Evolutionary conservation across 2,329 filamentous ascomycete species (phyloP), one percentile per base, ranked within the genome.

Genomic region (Malbranchea cinnamomea): DNA sequence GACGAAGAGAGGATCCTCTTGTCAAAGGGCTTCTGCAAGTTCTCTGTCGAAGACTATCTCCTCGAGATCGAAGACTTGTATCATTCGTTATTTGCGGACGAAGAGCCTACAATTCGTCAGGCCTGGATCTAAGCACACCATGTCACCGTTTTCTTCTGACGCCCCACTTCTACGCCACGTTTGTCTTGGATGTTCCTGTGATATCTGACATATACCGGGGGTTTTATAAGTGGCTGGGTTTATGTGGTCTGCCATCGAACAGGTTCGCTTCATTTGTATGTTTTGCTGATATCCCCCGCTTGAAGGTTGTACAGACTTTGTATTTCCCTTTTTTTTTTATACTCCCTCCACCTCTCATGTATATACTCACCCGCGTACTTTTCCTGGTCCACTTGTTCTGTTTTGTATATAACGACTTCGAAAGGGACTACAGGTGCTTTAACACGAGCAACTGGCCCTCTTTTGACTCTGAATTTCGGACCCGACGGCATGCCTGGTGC

Each of bases 21-120:
- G 35, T 63, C 67, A 14, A 72, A 71, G 37, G 82, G 81, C 2
- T 66, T 94, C 4, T 67, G 65, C 45, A 78, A 76, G 44, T 80
- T 83, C 52, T 68, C 67, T 25, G 80, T 81, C 6, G 72, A 82
- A 28, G 85, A 93, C 45, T 98, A 98, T 57, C 59, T 91, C 36
- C 60, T 63, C 25, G 85, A 92, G 49, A 78, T 95, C 34, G 68
- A 80, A 41, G 70, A 68, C 33, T 56, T 92, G 9, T 67, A 78
- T 44, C 54, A 65, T 28, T 66, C 61, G 35, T 72, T 77, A 49
- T 76, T 78, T 47, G 60, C 60, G 22, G 56, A 60, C 38, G 27
- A 26, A 7, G 13, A 12, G 12, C 12, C 6, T 10, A 12, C 45
- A 49, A 26, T 43, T 30, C 42, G 43, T 4, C 44, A 52, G 19